Base-by-base conservation (phyloP, 2,329 filamentous ascomycete species). In the Dactylellina parvicollis region DNA sequence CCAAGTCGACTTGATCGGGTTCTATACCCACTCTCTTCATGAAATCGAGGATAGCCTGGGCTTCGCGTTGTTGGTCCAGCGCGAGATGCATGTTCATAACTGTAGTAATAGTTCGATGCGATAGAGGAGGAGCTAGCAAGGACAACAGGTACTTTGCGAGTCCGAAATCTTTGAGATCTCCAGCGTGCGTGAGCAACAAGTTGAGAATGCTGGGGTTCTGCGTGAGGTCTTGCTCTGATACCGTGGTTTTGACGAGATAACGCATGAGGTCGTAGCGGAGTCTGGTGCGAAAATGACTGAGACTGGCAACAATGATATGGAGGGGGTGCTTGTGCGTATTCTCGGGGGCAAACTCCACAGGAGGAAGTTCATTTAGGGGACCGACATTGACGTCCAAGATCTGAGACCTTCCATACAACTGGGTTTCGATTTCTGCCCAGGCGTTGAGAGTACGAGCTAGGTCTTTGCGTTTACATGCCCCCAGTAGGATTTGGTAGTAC, bases 1-100 rank as follows among this genome's bases (percentile, higher is more conserved):
- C 69, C 26, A 73, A 32, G 38, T 65, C 60, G 28, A 73, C 60
- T 7, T 59, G 60, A 50, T 73, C 69, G 1, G 69, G 54, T n/a
- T 59, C 34, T 2, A 73, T 65, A 2, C 60, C 69, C n/a, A 40
- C 49, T 14, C 69, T 50, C 34, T 73, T 73, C 69, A 73, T 73
- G 30, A 73, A 73, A 49, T 73, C 69, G n/a, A 73, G 42, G 36
- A 73, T 66, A 5, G 69, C 60, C 20, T 73, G 69, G 2, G 69
- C 69, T 44, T 73, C 69, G 3, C 30, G 40, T 22, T 65, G 44
- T 24, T 73, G 69, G n/a, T 40, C 55, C 0, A 73, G 47, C 18
- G 46, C 22, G 9, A 73, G 44, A 50, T 73, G 69, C 60, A 73
- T 59, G 34, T 73, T 59, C 22, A 73, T 24, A 4, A 73, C 60